Base-by-base conservation (phyloP, 805 yeast genomes). In the Jamesozyma gamospora region DNA sequence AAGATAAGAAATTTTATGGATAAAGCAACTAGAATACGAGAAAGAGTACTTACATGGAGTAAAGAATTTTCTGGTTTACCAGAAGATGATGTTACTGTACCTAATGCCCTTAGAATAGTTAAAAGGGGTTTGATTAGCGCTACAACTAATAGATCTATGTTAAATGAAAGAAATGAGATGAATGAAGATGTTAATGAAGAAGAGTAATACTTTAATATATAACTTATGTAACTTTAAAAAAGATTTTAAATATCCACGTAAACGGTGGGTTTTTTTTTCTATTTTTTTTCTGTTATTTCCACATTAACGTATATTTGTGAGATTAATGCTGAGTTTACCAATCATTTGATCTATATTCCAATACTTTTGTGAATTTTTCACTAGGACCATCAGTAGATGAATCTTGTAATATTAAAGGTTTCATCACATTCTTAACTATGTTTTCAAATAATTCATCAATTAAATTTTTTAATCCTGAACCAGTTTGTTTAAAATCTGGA, bases 401-500 rank as follows among this genome's bases (percentile, higher is more conserved):
- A 8, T 48, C 30, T 4, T 43, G 36, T n/a, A 43, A 35, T 27
- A 74, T 55, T 49, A 73, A 67, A 3, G 84, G 82, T 10, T 53
- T 62, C 27, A 80, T 74, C 9, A 72, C 67, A 8, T 62, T 57
- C 3, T 59, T 51, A 0, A 75, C 73, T 0, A 77, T 73, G 10
- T 70, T 70, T 21, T 72, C 77, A 51, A 88, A 82, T 33, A 88
- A 64, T 28, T 72, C 81, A 46, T 70, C 69, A 25, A 92, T 82
- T 17, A 86, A 52, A 2, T 50, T 65, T 53, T 81, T 82, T 50
- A 90, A 66, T 7, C 72, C 81, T 13, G 65, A 73, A 14, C 98
- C 98, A 0, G 97, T 92, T 62, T 92, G 98, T 53, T 86, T 87
- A 64, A 92, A 92, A 56, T 92, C 98, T 1, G 98, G 98, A 55